Evolutionary conservation across 2,329 filamentous ascomycete species (phyloP).

Genomic region (Ambrosiella xylebori): DNA sequence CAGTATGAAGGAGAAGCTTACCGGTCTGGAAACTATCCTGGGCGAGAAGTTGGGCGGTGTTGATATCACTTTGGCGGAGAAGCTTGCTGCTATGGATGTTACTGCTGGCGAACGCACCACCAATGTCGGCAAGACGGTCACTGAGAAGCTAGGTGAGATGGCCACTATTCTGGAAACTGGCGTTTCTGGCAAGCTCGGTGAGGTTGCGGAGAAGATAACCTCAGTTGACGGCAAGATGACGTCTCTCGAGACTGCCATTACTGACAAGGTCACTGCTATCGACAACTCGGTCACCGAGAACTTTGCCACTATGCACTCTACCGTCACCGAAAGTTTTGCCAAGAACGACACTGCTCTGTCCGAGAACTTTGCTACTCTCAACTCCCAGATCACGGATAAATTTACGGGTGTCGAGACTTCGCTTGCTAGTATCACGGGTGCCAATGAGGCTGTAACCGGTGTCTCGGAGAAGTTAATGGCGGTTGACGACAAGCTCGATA

Average conservation of each 20-base stretch:
- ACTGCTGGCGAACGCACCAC: neutral
- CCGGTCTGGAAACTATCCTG: conserved; percentile 6
- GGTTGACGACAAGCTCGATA: conserved; percentile 5
- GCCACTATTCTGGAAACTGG: conserved; percentile 3
- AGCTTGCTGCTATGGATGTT: conserved; percentile 4
- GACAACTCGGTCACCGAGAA: conserved; percentile 11
- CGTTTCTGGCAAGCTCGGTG: conserved; percentile 1
- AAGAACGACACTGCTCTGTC: conserved; percentile 11
- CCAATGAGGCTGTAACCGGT: neutral
- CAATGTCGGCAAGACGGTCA: conserved; percentile 7
- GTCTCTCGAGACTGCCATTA: conserved; percentile 6
- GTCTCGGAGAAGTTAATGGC: conserved; percentile 3
- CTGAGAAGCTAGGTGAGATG: conserved; percentile 7
- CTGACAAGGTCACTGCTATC: conserved; percentile 6
- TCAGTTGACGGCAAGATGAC: conserved; percentile 10
- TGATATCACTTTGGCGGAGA: conserved; percentile 4
- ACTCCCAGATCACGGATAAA: conserved; percentile 8
- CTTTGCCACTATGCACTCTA: conserved; percentile 12
- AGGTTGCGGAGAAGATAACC: conserved; percentile 6
- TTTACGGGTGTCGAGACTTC: conserved; percentile 8
- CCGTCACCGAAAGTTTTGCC: conserved; percentile 8
- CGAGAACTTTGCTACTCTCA: conserved; percentile 13
- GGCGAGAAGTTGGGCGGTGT: conserved; percentile 10
- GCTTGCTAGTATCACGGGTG: neutral
- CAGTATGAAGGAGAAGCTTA: conserved; percentile 7